Base-by-base conservation (phyloP, 768 basidiomycete genomes). In the Kockovaella imperatae region DNA sequence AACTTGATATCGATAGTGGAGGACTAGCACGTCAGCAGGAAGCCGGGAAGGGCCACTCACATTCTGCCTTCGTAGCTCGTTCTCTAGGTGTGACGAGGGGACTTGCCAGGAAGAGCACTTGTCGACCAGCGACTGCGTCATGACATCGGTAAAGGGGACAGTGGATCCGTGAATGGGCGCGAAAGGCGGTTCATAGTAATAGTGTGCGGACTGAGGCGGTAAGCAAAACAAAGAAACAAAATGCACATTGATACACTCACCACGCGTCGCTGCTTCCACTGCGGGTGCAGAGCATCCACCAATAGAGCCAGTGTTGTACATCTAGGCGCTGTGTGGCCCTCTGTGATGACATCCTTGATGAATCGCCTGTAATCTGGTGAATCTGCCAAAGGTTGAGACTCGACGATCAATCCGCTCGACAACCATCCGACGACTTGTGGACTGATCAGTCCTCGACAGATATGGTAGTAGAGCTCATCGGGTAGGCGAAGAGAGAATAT, bases 1-100 rank as follows among this genome's bases (percentile, higher is more conserved):
- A 99, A 75, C 24, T 84, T 83, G 62, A 99, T 88, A 72, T 99
- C 93, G 66, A 97, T 96, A 11, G 93, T 99, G 0, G 93, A 86
- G 5, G 93, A 96, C 90, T 96, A 45, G 48, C 44, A 39, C 36
- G 26, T 52, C 34, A 54, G 52, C 42, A 38, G n/a, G 43, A 31
- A 15, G 17, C 34, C 35, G 15, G 3, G 5, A 17, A 26, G 13
- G 26, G 11, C 4, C 4, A 57, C 89, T 76, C 73, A 95, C 93
- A 72, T 93, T 91, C 75, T 97, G 95, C 71, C 91, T 78, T 71
- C 95, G 79, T 59, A 97, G 72, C 72, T 99, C 93, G 63, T 93
- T 86, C 73, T 97, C 91, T 25, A 99, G 83, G 41, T 87, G 76
- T 30, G 78, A 71, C 59, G 84, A 86, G 10, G 83, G 77, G 7